These are phyloP conservation scores for Trichoderma sp. DNA, from an alignment of 2,329 filamentous ascomycete species.

Conservation along the genomic window DNA sequence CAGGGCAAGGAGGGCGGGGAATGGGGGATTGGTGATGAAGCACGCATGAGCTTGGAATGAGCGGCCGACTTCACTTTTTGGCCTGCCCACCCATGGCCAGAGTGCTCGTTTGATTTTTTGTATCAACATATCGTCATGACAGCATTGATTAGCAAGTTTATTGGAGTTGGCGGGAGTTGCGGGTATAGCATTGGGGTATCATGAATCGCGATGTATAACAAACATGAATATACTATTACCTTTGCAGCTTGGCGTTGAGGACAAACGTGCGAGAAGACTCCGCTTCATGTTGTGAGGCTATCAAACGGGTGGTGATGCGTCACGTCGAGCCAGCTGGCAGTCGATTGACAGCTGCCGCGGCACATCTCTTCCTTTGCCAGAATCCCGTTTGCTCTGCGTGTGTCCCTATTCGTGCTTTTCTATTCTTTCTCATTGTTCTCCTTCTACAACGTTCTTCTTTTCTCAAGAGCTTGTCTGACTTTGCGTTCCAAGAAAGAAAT, in stretches of 20 bases:
- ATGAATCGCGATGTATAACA: constrained; percentile 6
- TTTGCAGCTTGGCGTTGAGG: neutral
- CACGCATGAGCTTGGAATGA: constrained; percentile 78
- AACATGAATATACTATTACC: neutral
- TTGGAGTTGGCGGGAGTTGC: constrained; percentile 9
- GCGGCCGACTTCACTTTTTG: too few relatives aligned
- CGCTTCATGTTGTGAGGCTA: neutral
- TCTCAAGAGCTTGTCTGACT: too few relatives aligned
- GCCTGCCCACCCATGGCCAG: neutral
- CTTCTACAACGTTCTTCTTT: too few relatives aligned
- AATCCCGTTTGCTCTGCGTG: neutral
- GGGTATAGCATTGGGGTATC: constrained; percentile 8
- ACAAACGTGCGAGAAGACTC: neutral
- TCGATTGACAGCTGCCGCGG: neutral
- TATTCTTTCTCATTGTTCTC: neutral
- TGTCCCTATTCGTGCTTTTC: neutral
- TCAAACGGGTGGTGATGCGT: neutral
- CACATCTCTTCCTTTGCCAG: neutral
- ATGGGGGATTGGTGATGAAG: constrained; percentile 83
- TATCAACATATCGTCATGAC: constrained; percentile 10
- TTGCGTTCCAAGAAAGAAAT: too few relatives aligned
- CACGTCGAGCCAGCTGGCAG: neutral
- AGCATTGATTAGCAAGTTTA: constrained; percentile 21
- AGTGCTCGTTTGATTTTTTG: neutral
- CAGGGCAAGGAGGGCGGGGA: constrained; percentile 58